Evolutionary conservation across 2,329 filamentous ascomycete genomes (phyloP), one percentile per base, ranked within the genome.

Genomic region (Hymenoscyphus fructigenus): DNA sequence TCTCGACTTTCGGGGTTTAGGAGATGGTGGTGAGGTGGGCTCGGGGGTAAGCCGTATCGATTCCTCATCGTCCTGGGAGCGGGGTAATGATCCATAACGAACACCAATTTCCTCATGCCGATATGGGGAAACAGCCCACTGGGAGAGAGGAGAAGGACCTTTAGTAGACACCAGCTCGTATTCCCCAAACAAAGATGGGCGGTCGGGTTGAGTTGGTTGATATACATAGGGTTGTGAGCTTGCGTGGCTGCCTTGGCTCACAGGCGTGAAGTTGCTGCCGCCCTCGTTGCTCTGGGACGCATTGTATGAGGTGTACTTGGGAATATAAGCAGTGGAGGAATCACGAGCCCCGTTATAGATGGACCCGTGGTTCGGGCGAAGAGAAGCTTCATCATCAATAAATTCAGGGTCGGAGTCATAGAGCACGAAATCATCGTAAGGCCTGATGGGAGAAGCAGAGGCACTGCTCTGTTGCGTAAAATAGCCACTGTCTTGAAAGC

Each of bases 1-100:
- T 61, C 41, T 61, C 38, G 59, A 61, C 38, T 56, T 61, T 61
- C 59, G 59, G 17, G 34, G 44, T 36, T 32, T 34, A 56, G 59
- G 29, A 6, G 58, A 60, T 10, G 17, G 36, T 20, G 38, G 36
- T 23, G 32, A 55, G 28, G n/a, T 26, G 3, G 44, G 59, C 28
- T 61, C 59, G n/a, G 59, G 59, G 17, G 59, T 56, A 29, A 56
- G 34, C 14, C 59, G 44, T 17, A 61, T 61, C 3, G 57, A 44
- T 36, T 61, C 59, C 59, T 38, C 59, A 61, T 29, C 26, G 26
- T 29, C 14, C 14, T 55, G 23, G 5, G 12, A 38, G 38, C 29
- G 47, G 29, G 44, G 44, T 14, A 61, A 32, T n/a, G 47, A 26
- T n/a, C 38, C 44, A 20, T 14, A 61, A 20, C 15, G 59, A n/a